Conservation (phyloP, 345 rosid genomes). For the Punica granatum region DNA sequence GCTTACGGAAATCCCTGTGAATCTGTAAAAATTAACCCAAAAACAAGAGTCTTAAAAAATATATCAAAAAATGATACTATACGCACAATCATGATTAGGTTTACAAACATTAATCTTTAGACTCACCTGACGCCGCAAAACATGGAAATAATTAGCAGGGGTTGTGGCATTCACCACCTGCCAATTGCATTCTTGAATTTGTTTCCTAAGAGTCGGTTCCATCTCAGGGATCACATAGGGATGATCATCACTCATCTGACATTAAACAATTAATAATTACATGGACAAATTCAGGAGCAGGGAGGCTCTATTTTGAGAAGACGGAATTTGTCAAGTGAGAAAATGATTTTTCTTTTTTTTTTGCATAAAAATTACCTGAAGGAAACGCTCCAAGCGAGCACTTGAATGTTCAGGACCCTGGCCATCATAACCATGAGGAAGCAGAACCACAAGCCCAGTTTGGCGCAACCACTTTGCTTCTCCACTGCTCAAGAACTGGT, state of each 20-base stretch:
- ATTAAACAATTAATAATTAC: neutral
- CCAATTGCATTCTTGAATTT: slow-evolving; percentile 23
- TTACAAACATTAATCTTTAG: neutral
- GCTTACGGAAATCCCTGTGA: slow-evolving; percentile 89
- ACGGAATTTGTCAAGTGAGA: neutral
- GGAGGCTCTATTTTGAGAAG: neutral
- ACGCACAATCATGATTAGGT: neutral
- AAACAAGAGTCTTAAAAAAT: neutral
- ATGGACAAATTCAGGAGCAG: neutral
- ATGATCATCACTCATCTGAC: slow-evolving; percentile 22
- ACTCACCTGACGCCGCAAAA: slow-evolving; percentile 20
- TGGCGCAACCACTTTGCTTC: slow-evolving; percentile 22
- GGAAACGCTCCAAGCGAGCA: slow-evolving; percentile 20
- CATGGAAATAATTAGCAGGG: slow-evolving; percentile 22
- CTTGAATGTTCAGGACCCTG: slow-evolving; percentile 25
- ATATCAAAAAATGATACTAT: neutral
- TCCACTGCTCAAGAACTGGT: slow-evolving; percentile 19
- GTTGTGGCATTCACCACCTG: slow-evolving; percentile 21
- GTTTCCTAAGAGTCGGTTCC: slow-evolving; percentile 20
- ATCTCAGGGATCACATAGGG: slow-evolving; percentile 21
- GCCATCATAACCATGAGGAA: slow-evolving; percentile 23
- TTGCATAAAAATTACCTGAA: slow-evolving; percentile 13
- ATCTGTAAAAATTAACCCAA: slow-evolving; percentile 29
- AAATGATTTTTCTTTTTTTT: neutral
- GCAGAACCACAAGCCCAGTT: slow-evolving; percentile 22